Conservation (phyloP, 257 asterid genomes). For the Coffea eugenioides region DNA sequence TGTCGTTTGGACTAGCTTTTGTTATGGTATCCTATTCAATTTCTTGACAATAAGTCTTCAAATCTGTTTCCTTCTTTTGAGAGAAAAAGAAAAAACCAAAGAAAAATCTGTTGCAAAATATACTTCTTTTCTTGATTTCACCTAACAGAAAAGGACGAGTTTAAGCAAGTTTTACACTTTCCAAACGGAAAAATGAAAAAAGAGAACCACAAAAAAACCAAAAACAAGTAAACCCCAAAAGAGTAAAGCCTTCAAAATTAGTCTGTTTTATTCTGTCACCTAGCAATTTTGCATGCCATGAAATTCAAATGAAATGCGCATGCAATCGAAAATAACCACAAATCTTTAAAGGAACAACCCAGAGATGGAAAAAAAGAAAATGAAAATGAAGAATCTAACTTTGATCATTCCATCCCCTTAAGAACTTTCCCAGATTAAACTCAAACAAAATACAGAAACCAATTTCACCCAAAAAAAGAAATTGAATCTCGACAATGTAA, state of each 20-base stretch:
- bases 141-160: background rate
- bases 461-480: background rate
- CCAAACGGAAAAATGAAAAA: background rate
- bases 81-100: background rate
- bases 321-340: background rate
- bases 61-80: background rate
- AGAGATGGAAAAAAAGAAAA: background rate
- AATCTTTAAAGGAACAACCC: background rate
- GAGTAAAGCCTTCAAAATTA: background rate
- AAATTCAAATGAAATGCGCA: conserved; percentile 1
- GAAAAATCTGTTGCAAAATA: background rate
- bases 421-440: background rate
- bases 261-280: background rate
- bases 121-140: background rate
- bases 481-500: background rate
- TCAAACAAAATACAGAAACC: background rate
- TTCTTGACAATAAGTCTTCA: background rate
- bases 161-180: background rate
- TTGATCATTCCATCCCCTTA: background rate
- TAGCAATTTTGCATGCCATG: conserved; percentile 2
- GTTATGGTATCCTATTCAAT: background rate
- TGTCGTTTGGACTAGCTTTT: background rate
- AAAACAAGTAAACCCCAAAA: background rate
- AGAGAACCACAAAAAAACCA: background rate
- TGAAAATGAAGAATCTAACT: background rate